Percentiles rank a stretch among this genome's conserved stretches.
Evolutionary conservation across 495 filamentous ascomycete species (phyloP).

Genomic region (Penicillium egyptiacum): DNA sequence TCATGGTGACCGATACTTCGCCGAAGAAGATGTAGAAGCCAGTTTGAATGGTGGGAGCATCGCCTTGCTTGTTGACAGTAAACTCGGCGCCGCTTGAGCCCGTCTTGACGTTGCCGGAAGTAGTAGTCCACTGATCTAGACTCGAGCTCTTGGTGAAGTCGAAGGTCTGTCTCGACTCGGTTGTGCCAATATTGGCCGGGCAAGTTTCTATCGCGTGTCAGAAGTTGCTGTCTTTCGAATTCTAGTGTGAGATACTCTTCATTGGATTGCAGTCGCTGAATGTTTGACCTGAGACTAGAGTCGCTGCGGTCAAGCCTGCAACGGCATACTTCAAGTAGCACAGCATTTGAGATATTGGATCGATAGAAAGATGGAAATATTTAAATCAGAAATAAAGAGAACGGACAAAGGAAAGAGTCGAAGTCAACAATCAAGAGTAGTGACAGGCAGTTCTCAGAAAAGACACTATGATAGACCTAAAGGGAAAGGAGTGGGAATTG

Average conservation of each 20-base stretch:
- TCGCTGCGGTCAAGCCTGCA: neutral
- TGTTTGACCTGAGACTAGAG: neutral
- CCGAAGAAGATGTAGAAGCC: constrained; percentile 78
- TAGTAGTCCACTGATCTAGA: constrained; percentile 56
- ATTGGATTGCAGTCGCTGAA: neutral
- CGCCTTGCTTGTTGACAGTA: constrained; percentile 63
- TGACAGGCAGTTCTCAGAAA: neutral
- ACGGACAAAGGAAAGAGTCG: neutral
- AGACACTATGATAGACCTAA: neutral
- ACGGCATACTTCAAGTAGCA: neutral
- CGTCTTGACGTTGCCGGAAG: constrained; percentile 52
- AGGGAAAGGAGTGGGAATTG: neutral
- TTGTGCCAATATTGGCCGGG: neutral
- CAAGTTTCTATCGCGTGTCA: neutral
- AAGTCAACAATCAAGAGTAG: neutral
- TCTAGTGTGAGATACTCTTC: neutral
- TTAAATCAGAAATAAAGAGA: neutral
- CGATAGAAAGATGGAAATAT: neutral
- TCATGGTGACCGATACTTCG: constrained; percentile 64
- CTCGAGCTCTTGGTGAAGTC: constrained; percentile 41
- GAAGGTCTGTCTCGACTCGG: neutral
- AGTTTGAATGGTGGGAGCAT: constrained; percentile 69
- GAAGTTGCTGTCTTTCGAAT: neutral
- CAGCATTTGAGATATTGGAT: neutral
- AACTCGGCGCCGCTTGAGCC: constrained; percentile 59